Evolutionary conservation across 1,139 yeast genomes (phyloP), one percentile per base, ranked within the genome.

Genomic region (Scheffersomyces segobiensis): DNA sequence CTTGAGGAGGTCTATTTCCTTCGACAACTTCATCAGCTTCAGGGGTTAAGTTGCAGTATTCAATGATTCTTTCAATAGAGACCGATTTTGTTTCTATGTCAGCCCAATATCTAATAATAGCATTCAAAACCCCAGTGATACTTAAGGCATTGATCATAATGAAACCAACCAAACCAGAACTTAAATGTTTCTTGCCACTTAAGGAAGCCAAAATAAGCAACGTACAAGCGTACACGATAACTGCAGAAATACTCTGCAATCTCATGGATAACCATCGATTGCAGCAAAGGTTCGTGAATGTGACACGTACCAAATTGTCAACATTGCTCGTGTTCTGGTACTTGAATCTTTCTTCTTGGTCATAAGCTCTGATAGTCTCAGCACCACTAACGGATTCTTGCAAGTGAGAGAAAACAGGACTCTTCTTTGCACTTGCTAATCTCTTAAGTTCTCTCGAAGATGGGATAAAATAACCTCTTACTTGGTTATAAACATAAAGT

Each of bases 191-290:
- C 3, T 59, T 57, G 3, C 74, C 67, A 3, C 63, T 63, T 54
- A 71, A 64, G 6, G 73, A 67, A 12, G 64, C 56, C 53, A 74
- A 63, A 39, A 76, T 70, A 53, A 74, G 62, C 39, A 75, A 59
- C 2, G 79, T 67, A 0, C 77, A 65, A 10, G 70, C 60, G 55
- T 70, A 73, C 5, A 77, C 71, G 49, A 78, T 70, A 24, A 73
- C 48, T 1, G 80, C 71, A 10, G 80, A 73, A 52, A 77, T 74
- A 6, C 69, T 67, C 60, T 75, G 79, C 56, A 78, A 71, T 60
- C 81, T 69, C 71, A 76, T 71, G 1, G 79, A 72, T 52, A 78
- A 70, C 82, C 82, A 78, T 59, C 81, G 72, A 56, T 73, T 75
- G 56, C 72, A 64, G 18, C 67, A 65, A 19, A 68, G 67, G 55